Base-by-base conservation (phyloP, 805 yeast genomes). In the Candida odintsovae region DNA sequence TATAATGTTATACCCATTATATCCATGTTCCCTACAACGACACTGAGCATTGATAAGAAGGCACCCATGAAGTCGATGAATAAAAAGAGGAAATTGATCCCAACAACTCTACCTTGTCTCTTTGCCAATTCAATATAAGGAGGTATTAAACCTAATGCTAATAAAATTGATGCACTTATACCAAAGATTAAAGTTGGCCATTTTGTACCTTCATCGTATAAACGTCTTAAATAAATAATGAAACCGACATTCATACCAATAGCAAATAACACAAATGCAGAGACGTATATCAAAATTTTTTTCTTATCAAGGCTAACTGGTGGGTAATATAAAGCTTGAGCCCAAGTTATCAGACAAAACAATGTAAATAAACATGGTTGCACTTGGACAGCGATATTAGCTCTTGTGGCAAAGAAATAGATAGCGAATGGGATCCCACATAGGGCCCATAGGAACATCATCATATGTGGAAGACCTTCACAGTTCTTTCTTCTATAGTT, bases 181-280 rank as follows among this genome's bases (percentile, higher is more conserved):
- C 97, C 98, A 55, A 90, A 76, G 31, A 90, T 73, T 35, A 89
- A 65, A 54, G 82, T 74, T 2, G 97, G 97, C 95, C 96, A 89
- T 18, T 68, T 67, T 11, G 58, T 64, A 5, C 79, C 83, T 15
- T 73, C 71, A 18, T 65, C 66, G 53, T 77, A 70, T 0, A 83
- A 59, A 0, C 82, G 81, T 26, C 86, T 70, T 43, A 90, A 67
- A 72, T 90, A 86, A 11, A 87, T 49, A 7, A 83, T 80, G 55
- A 85, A 79, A 0, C 92, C 96, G 1, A 76, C 70, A 55, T 87
- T 90, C 36, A 75, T 55, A 0, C 82, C 95, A 1, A 80, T 72
- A 33, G 80, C 72, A 2, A 71, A 50, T 0, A 65, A 50, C 2
- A 76, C 61, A 50, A 80, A 76, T 0, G 64, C 35, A 0, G 51